Evolutionary conservation across 306 rosid species (phyloP), one percentile per base, ranked within the genome.

Genomic region (Cucurbita argyrosperma): DNA sequence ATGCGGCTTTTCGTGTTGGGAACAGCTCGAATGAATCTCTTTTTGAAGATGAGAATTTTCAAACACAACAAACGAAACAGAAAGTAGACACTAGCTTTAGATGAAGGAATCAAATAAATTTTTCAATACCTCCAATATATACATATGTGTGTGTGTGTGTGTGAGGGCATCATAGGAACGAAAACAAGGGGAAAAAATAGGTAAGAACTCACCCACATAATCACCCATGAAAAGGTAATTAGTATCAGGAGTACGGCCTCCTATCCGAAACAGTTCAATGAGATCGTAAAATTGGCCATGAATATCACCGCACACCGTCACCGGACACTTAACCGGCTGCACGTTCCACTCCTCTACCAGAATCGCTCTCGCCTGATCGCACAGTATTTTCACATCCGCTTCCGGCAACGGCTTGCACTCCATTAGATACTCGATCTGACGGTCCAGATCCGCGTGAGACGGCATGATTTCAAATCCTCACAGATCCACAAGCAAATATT

Each of bases 221-320:
- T 93, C 98, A 52, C 98, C 98, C 98, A 93, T 93, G 57, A 93
- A 93, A 46, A 90, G 96, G 69, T 93, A 93, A 88, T 93, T 93
- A 57, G 98, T 93, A 54, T 93, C 90, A 15, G 98, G 98, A 42
- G 94, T 91, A 79, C 81, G 84, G 60, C 98, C 98, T 52, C 98
- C 98, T 74, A 93, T 93, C 82, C 92, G 92, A 61, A 93, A 93
- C n/a, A 93, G 88, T 85, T 93, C 98, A 81, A 93, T 84, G 80
- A 93, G 98, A 85, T 93, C 98, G 80, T 93, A 93, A 82, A 93
- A 93, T 82, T 93, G 98, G 18, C 98, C 98, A 16, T 93, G 98
- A 69, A 93, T 93, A 74, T 92, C 98, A 0, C 98, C 98, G 42
- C 98, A 92, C 21, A 92, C 96, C 75, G 98, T 92, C 60, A 92